Evolutionary conservation across 2,329 filamentous ascomycete genomes (phyloP).

Genomic region (Neofusicoccum sp.): DNA sequence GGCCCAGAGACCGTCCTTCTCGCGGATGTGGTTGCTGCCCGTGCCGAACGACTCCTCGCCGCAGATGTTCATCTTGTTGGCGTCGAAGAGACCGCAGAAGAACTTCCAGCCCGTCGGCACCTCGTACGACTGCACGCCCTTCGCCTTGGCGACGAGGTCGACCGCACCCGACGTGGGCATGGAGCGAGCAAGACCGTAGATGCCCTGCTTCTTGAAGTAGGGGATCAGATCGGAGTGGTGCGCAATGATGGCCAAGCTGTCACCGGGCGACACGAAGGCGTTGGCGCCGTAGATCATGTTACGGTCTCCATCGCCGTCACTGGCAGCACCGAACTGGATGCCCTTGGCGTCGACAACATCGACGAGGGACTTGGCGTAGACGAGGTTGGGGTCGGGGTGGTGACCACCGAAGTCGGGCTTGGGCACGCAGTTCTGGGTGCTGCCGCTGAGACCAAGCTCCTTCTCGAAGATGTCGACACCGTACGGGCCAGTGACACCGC

Average conservation of each 20-base stretch:
- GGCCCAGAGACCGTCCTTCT: slow-evolving; percentile 98
- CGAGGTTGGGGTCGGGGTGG: slow-evolving; percentile 96
- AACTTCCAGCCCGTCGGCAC: slow-evolving; percentile 99
- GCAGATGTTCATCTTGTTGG: slow-evolving; percentile 95
- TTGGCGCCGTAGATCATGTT: slow-evolving; percentile 99
- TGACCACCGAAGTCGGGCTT: slow-evolving; percentile 95
- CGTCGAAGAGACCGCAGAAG: slow-evolving; percentile 94
- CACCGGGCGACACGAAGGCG: slow-evolving; percentile 92
- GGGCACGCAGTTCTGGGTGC: slow-evolving; percentile 88
- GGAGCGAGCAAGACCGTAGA: slow-evolving; percentile 90
- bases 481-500: slow-evolving; percentile 93
- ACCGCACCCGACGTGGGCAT: slow-evolving; percentile 98
- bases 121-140: slow-evolving; percentile 89
- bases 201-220: slow-evolving; percentile 96
- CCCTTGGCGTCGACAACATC: slow-evolving; percentile 87
- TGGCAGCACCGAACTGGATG: slow-evolving; percentile 94
- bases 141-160: slow-evolving; percentile 92
- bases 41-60: slow-evolving; percentile 98
- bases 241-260: slow-evolving; percentile 96
- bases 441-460: slow-evolving; percentile 79
- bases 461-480: slow-evolving; percentile 92
- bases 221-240: slow-evolving; percentile 96
- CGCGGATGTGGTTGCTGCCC: slow-evolving; percentile 96
- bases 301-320: slow-evolving; percentile 94
- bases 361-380: slow-evolving; percentile 92